phyloP scores from a whole-genome alignment of 176 grass and related monocot genomes.

The Saccharum spontaneum region DNA sequence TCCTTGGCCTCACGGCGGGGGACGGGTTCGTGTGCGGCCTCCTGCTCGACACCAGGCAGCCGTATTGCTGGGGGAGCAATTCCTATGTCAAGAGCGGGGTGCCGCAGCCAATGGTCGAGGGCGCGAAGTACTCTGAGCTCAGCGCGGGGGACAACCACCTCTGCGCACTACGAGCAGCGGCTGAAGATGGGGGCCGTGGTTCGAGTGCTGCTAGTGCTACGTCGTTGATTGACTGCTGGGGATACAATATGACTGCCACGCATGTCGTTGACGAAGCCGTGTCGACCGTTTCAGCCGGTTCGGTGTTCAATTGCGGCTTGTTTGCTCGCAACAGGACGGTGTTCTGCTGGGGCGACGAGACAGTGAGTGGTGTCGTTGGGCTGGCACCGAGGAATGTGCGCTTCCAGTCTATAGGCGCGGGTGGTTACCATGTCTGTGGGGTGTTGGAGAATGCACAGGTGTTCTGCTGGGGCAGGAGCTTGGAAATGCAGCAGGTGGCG shows the following conservation, averaged over 20 bases:
- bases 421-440: constrained; percentile 92
- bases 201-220: constrained; percentile 5
- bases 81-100: constrained; percentile 92
- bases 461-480: constrained; percentile 93
- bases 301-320: constrained; percentile 87
- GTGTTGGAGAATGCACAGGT: constrained; percentile 87
- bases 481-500: constrained; percentile 73
- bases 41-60: constrained; percentile 75
- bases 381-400: constrained; percentile 60
- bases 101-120: constrained; percentile 93
- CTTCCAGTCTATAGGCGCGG: constrained; percentile 80
- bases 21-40: constrained; percentile 93
- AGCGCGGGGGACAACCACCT: constrained; percentile 93
- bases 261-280: constrained; percentile 50
- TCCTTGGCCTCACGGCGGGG: constrained; percentile 79
- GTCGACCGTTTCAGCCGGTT: constrained; percentile 66
- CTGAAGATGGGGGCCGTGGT: constrained; percentile 28
- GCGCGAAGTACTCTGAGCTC: constrained; percentile 66
- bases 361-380: constrained; percentile 70
- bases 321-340: constrained; percentile 62
- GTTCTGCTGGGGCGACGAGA: constrained; percentile 97
- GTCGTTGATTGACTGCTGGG: constrained; percentile 89
- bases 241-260: constrained; percentile 91
- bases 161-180: constrained; percentile 53
- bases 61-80: constrained; percentile 97